Evolutionary conservation across 1,139 yeast species (phyloP), one percentile per base, ranked within the genome.

Genomic region (Chernovozyma sophiae-reginae): DNA sequence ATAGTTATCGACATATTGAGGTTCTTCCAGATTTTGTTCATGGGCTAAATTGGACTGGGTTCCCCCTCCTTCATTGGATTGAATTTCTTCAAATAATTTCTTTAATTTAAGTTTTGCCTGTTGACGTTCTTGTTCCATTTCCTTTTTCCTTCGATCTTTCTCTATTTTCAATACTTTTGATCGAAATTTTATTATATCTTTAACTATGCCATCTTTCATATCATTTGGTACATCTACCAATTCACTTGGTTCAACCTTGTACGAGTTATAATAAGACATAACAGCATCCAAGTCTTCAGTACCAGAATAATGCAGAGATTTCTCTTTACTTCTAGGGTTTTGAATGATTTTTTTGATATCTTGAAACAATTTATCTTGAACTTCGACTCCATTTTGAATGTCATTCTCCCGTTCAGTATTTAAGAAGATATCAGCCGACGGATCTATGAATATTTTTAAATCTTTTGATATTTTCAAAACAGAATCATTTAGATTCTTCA

Each of bases 161-260:
- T 83, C 90, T 25, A 77, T 61, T 26, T 70, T 71, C 37, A 81
- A 55, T 24, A 81, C 85, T 36, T 72, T 72, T 10, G 83, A 68
- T 48, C 92, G 61, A 52, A 83, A 83, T 44, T 72, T 75, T 35
- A 79, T 65, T 38, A 83, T 76, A 43, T 79, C 83, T 41, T 71
- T 70, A 31, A 72, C 73, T 25, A 82, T 73, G 25, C 65, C 68
- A n/a, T 78, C 81, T 33, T 77, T 60, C 61, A 77, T 65, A 30
- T 74, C 73, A 25, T 64, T 60, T 2, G 90, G 89, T 5, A 83
- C 74, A 48, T 81, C 90, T 13, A 73, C 63, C 40, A 83, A 55
- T 44, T 82, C 87, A 40, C 65, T 63, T 16, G 72, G 63, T 51
- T 83, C 86, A 17, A 83, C 77, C 38, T 71, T 66, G 49, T 83